Evolutionary conservation across 2,329 filamentous ascomycete genomes (phyloP).

Genomic region (Aspergillus aculeatinus): DNA sequence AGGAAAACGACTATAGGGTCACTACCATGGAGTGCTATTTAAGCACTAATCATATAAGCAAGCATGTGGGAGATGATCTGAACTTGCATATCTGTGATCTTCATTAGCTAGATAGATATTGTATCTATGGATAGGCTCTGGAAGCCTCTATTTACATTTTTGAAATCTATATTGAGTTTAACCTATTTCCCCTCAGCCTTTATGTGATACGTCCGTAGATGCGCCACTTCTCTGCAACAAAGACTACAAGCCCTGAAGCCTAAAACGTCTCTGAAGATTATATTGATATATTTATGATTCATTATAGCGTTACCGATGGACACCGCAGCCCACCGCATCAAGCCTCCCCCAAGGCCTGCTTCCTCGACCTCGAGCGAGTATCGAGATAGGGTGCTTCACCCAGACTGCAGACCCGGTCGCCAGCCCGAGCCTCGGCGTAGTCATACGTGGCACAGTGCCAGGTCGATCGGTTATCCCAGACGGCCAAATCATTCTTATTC

Average conservation of each 20-base stretch:
- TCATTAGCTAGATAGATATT: not conserved
- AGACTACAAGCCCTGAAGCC: no score
- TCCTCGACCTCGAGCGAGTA: conserved; percentile 37
- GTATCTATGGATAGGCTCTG: not conserved
- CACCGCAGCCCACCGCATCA: not conserved
- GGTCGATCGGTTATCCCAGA: conserved; percentile 31
- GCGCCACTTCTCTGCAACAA: no score
- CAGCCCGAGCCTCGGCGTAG: conserved; percentile 43
- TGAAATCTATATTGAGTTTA: not conserved
- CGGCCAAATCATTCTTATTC: conserved; percentile 48
- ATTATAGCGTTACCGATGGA: not conserved
- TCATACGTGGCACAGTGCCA: conserved; percentile 46
- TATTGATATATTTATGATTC: not conserved
- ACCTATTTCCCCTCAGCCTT: no score
- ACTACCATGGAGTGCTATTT: not conserved
- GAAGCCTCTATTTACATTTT: not conserved
- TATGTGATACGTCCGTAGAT: no score
- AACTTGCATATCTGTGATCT: no score
- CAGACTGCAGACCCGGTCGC: conserved; percentile 51
- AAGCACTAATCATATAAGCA: not conserved
- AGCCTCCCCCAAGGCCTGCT: conserved; percentile 31
- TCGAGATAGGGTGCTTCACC: conserved; percentile 56
- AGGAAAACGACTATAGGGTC: not conserved
- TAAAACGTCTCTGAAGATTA: not conserved
- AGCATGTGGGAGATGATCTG: no score